Evolutionary conservation across 805 yeast species (phyloP), one percentile per base, ranked within the genome.

Genomic region (Blastobotrys mokoenaii): DNA sequence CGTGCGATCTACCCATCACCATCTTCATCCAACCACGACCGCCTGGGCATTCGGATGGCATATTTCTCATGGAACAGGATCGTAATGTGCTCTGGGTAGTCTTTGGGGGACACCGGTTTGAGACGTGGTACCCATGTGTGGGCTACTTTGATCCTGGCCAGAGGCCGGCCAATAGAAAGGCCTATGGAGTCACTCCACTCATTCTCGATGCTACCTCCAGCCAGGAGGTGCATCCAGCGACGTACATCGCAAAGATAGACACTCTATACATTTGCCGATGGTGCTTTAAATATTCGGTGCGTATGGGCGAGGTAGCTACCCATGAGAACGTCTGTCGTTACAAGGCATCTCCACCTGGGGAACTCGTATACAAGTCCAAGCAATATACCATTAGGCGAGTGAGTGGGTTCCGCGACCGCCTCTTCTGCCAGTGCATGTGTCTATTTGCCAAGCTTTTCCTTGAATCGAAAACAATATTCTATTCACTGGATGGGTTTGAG

Each of bases 111-210:
- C 73, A 70, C 52, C 74, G 73, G 47, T 78, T 89, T 50, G 73
- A 78, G 45, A 82, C 97, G 2, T 87, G 97, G 96, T 88, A 83
- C 60, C 93, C 94, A 0, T 83, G 84, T 55, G 76, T 85, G 2
- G 94, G 87, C 0, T 82, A 86, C 59, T 85, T 88, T 51, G 65
- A 62, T 44, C 69, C 70, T 40, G 64, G 43, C 44, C 54, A n/a
- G 18, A 49, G 38, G 25, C 43, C 31, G 18, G 46, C 18, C 43
- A 50, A 33, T 37, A 35, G 39, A 36, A 50, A 51, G 34, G 54
- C 53, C 16, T 54, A 45, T 51, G 51, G 64, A 22, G 27, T 22
- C 27, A 22, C 27, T 8, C 27, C 27, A 8, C 27, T 22, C 7
- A 46, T 55, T 2, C 48, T 61, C 48, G 56, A 58, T 9, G 48